A percentile compares a stretch with the other conserved stretches of the same genome.
Conservation (phyloP, 1,139 yeast genomes). For the Pichia sp. region DNA sequence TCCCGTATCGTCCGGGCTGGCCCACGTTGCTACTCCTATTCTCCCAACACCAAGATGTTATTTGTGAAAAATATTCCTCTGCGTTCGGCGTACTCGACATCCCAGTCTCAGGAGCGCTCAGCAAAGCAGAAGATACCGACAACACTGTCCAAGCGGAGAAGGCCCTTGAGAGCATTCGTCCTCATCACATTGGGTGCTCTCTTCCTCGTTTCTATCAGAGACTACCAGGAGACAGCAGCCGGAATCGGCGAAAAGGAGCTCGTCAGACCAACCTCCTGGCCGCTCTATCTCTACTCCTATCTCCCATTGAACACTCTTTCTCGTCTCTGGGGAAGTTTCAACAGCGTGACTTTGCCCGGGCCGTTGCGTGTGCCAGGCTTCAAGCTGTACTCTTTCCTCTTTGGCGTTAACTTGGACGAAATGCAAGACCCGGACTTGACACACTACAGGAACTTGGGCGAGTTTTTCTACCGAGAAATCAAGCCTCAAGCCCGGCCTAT, state of each 20-base stretch:
- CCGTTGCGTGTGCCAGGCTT: constrained; percentile 87
- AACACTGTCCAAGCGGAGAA: constrained; percentile 2
- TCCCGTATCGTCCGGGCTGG: not conserved
- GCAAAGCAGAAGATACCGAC: not conserved
- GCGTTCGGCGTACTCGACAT: not conserved
- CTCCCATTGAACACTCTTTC: constrained; percentile 89
- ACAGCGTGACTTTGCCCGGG: constrained; percentile 75
- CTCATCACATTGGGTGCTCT: constrained; percentile 18
- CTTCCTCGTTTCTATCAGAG: constrained; percentile 18
- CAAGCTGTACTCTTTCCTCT: constrained; percentile 67
- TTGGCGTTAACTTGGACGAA: constrained; percentile 88
- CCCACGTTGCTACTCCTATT: not conserved
- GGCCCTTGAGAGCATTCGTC: constrained; percentile 13
- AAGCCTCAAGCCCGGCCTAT: constrained; percentile 79
- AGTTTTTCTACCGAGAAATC: constrained; percentile 83
- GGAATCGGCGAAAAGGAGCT: constrained; percentile 36
- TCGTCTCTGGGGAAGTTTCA: constrained; percentile 90
- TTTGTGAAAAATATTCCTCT: not conserved
- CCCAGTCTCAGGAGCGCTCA: not conserved
- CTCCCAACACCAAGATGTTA: constrained; percentile 2
- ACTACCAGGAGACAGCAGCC: constrained; percentile 14
- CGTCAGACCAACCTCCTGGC: constrained; percentile 74
- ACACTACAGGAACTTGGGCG: constrained; percentile 74
- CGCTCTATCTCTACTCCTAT: constrained; percentile 81
- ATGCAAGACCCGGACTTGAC: constrained; percentile 78